Base-by-base conservation (phyloP, 768 basidiomycete genomes). In the Pleurotus tuber-regium region DNA sequence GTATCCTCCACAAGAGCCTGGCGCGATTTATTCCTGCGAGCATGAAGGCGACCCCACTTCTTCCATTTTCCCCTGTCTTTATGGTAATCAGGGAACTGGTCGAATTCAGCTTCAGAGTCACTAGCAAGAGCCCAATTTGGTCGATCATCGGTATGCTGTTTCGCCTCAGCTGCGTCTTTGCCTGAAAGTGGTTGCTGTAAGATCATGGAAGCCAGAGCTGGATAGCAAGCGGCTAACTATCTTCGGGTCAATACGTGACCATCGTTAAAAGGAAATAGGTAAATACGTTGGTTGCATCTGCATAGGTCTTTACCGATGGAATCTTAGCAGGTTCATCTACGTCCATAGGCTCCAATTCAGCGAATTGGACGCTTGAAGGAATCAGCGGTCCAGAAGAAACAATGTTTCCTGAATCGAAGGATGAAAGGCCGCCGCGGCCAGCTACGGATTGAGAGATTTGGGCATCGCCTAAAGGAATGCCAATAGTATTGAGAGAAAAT, bases 281-380 rank as follows among this genome's bases (percentile, higher is more conserved):
- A 54, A 65, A 56, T 59, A 71, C 73, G 57, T 73, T 70, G 21
- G 70, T 63, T 33, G 72, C 69, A 57, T 73, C 72, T 4, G 71
- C 72, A 51, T 71, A 73, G 11, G 72, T 73, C 29, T 58, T 54
- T 30, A 64, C 56, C 35, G 58, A 42, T 52, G 61, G 60, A n/a
- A 66, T 56, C 19, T 49, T 54, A 43, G 54, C 47, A 16, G 50
- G 8, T 23, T 46, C 39, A 40, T 40, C 43, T 25, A 39, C 38
- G n/a, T 39, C 11, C n/a, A 33, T 40, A 23, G 36, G 41, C 30
- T 19, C 35, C 19, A n/a, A 21, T 18, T 28, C 43, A 29, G 23
- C 44, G n/a, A 25, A 1, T 25, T 25, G n/a, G n/a, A n/a, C 39
- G 25, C 11, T 33, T 11, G 38, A 12, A 8, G 33, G 38, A 12